Evolutionary conservation across 768 basidiomycete species (phyloP), one percentile per base, ranked within the genome.

Genomic region (Chalciporus chontae): DNA sequence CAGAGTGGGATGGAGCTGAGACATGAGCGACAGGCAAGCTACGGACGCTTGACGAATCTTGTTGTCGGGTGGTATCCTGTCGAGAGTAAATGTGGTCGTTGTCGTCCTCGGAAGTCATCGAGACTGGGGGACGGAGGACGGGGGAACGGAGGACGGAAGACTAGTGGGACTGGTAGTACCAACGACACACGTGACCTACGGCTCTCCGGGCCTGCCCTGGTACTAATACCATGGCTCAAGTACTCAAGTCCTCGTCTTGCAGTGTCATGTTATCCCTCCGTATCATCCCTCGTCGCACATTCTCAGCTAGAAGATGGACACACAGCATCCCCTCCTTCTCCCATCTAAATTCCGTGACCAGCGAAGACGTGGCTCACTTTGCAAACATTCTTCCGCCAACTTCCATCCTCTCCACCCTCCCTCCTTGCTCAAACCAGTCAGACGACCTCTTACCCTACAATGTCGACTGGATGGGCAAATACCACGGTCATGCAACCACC

Each of bases 401-500:
- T 5, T 77, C 85, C 27, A 79, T 91, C 47, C 70, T 91, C 14
- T 84, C 89, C 17, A 85, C 86, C 8, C 73, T 88, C 2, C 61
- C 80, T 21, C 77, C 86, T 13, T 54, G 55, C 39, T 67, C 76
- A 8, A 58, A 70, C 15, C 50, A 79, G n/a, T 34, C 73, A 8
- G 73, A 82, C 10, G 94, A 96, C 55, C 79, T 98, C 24, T 75
- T 76, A 3, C 75, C 71, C 2, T 95, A 79, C 77, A 98, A 99
- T 68, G 73, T 78, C 56, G 95, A 99, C 68, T 96, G 94, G 94
- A 92, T 96, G 86, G 85, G 86, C 60, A 95, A 95, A 68, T 98
- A 94, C 66, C 78, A 77, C 47, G 96, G 95, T n/a, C 69, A 74
- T 15, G 82, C 90, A 8, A 83, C 83, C 14, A 87, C 93, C 23